phyloP scores from a whole-genome alignment of 441 rosid genomes.

The Erodium moschatum region DNA sequence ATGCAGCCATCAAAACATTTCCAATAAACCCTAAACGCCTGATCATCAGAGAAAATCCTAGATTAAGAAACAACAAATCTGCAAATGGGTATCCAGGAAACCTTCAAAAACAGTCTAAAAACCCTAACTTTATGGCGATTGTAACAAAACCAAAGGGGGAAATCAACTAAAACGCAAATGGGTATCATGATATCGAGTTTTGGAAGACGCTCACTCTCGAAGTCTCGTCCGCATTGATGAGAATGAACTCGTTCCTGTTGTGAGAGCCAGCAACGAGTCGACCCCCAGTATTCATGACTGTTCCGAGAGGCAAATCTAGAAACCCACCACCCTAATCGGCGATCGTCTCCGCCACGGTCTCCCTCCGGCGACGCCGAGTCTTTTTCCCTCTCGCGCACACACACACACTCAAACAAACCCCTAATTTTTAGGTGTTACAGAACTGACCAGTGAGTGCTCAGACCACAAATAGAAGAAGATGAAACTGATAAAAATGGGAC shows the following conservation, averaged over 20 bases:
- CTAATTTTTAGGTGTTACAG: background rate
- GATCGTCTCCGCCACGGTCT: no score
- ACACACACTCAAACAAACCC: background rate
- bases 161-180: background rate
- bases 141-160: background rate
- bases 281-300: constrained; percentile 62
- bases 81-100: background rate
- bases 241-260: constrained; percentile 85
- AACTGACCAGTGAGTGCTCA: background rate
- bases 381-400: background rate
- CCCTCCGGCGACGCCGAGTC: no score
- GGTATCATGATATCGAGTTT: background rate
- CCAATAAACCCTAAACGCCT: background rate
- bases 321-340: constrained; percentile 17
- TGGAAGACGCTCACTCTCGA: constrained; percentile 44
- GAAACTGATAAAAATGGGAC: background rate
- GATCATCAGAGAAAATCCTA: background rate
- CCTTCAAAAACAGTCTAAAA: background rate
- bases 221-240: constrained; percentile 83
- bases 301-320: constrained; percentile 18
- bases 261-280: constrained; percentile 94
- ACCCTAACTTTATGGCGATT: background rate
- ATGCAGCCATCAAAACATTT: constrained; percentile 8
- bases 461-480: background rate
- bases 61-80: background rate